phyloP scores from a whole-genome alignment of 176 grass and related monocot genomes.

The Phyllostachys edulis region DNA sequence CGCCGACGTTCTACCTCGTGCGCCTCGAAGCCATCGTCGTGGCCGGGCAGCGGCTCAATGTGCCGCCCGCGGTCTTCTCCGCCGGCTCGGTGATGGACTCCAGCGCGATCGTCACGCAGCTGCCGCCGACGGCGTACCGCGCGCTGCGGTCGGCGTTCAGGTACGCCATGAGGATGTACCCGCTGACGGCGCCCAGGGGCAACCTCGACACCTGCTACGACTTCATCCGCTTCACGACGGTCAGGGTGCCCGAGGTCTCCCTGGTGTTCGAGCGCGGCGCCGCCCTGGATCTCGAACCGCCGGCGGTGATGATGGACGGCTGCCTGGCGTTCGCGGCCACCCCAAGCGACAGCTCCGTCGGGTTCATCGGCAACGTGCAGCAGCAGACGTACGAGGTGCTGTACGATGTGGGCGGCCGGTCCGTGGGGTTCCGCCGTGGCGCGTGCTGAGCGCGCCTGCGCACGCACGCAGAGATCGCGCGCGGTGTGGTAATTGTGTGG shows the following conservation, averaged over 20 bases:
- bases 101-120: not conserved
- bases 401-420: conserved; percentile 44
- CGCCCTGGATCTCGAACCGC: conserved; percentile 20
- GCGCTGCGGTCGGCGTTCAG: not conserved
- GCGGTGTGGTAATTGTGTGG: no score
- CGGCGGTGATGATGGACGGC: conserved; percentile 41
- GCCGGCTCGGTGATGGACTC: not conserved
- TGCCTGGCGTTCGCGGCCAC: conserved; percentile 65
- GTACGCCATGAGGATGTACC: not conserved
- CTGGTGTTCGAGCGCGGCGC: conserved; percentile 32
- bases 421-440: conserved; percentile 50
- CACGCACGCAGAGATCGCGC: no score
- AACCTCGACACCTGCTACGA: conserved; percentile 58
- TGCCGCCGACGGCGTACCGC: not conserved
- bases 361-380: conserved; percentile 86
- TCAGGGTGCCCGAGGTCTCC: conserved; percentile 30
- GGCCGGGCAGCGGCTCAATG: not conserved
- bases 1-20: not conserved
- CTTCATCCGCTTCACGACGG: conserved; percentile 21
- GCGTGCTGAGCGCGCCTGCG: conserved; percentile 32
- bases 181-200: not conserved
- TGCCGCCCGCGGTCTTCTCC: not conserved
- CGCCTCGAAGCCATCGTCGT: not conserved
- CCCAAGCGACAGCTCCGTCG: conserved; percentile 37
- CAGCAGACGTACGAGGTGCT: conserved; percentile 76